Conservation (phyloP, 495 filamentous ascomycete species). For the Neurospora sp. region DNA sequence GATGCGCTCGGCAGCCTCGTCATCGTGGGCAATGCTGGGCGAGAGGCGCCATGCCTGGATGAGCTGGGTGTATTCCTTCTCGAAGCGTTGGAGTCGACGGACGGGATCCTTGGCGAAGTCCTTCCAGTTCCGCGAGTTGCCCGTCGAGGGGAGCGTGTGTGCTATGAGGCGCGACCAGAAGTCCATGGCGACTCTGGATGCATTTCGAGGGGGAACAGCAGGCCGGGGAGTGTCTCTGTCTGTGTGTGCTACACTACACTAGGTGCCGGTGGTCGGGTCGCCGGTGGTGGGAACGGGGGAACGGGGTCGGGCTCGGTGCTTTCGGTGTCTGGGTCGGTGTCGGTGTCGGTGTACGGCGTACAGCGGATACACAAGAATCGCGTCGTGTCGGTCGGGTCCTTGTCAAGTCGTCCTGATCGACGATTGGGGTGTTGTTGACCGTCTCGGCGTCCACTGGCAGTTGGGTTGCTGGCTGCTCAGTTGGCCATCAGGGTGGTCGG, state of each 20-base stretch:
- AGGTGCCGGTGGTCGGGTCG: neutral
- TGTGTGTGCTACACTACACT: neutral
- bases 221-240: neutral
- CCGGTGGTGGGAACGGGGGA: neutral
- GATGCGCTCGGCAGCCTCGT: conserved; percentile 43
- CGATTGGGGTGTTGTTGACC: neutral
- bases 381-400: neutral
- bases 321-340: neutral
- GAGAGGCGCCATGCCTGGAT: conserved; percentile 75
- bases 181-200: conserved; percentile 28
- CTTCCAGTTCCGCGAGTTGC: conserved; percentile 36
- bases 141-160: conserved; percentile 56
- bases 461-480: neutral
- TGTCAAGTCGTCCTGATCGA: neutral
- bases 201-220: conserved; percentile 21
- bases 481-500: neutral
- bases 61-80: conserved; percentile 74
- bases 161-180: conserved; percentile 85
- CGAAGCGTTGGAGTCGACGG: conserved; percentile 81
- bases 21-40: conserved; percentile 40
- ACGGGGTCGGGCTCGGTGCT: neutral
- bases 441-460: neutral
- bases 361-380: neutral
- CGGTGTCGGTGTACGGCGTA: neutral
- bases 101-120: conserved; percentile 64